Conservation (phyloP, 2,329 filamentous ascomycete genomes). For the Gnomoniopsis smithogilvyi region DNA sequence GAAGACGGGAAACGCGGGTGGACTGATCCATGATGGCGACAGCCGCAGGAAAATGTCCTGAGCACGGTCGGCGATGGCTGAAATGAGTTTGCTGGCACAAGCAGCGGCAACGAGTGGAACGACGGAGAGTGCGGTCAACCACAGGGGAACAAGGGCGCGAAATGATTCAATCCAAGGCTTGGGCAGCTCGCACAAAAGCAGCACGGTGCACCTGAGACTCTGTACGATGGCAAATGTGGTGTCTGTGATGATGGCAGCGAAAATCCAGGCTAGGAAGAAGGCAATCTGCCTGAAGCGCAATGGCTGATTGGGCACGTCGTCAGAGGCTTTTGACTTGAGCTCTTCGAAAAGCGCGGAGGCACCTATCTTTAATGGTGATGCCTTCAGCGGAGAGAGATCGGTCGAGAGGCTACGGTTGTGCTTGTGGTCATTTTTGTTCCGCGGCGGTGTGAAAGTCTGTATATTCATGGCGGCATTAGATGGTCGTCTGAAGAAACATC, state of each 20-base stretch:
- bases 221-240: slow-evolving; percentile 1
- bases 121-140: slow-evolving; percentile 6
- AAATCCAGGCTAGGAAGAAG: slow-evolving; percentile 24
- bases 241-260: slow-evolving; percentile 16
- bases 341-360: background rate
- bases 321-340: background rate
- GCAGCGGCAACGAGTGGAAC: slow-evolving; percentile 6
- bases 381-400: background rate
- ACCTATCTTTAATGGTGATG: background rate
- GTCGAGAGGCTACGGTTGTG: background rate
- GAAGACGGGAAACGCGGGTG: slow-evolving; percentile 13
- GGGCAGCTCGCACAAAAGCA: slow-evolving; percentile 12
- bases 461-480: slow-evolving; percentile 11
- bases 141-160: slow-evolving; percentile 7
- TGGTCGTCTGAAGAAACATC: background rate
- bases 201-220: slow-evolving; percentile 11
- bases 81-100: background rate
- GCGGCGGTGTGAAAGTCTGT: background rate
- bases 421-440: background rate
- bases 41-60: background rate
- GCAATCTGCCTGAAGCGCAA: slow-evolving; percentile 17
- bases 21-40: slow-evolving; percentile 4
- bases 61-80: background rate
- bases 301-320: background rate
- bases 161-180: slow-evolving; percentile 9